These are phyloP conservation scores for Thielaviopsis ethacetica DNA, from an alignment of 2,329 filamentous ascomycete species.

Conservation along the genomic window DNA sequence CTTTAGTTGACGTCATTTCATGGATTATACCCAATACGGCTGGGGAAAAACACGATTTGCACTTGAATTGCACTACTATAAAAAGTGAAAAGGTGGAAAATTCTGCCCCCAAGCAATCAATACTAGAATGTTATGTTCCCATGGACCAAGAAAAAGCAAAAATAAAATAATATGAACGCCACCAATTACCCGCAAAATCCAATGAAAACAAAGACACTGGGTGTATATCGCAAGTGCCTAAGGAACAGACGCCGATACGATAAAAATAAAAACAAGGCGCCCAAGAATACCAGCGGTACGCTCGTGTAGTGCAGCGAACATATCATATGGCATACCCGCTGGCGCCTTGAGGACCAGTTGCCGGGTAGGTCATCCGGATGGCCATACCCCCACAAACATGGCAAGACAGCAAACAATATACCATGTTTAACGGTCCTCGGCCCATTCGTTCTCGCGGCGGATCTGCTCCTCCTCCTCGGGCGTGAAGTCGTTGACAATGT, in stretches of 20 bases:
- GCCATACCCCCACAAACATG: neutral
- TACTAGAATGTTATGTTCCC: neutral
- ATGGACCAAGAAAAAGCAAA: neutral
- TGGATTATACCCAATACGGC: neutral
- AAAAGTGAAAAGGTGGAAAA: too few species aligned
- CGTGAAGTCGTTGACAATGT: conserved; percentile 98
- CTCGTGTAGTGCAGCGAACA: neutral
- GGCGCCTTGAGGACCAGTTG: neutral
- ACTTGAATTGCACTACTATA: too few species aligned
- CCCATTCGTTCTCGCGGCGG: conserved; percentile 80
- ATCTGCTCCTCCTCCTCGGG: conserved; percentile 99
- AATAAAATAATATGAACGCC: neutral
- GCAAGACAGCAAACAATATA: neutral
- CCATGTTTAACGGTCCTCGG: conserved; percentile 54
- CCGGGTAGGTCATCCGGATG: neutral
- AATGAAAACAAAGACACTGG: neutral
- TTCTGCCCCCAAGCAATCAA: neutral
- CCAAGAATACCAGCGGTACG: neutral
- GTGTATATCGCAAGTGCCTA: neutral
- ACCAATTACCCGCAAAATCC: neutral
- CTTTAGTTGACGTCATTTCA: neutral
- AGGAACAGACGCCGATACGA: neutral
- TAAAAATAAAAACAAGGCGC: neutral
- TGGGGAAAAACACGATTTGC: too few species aligned
- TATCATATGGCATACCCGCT: neutral